A percentile compares a stretch with the other conserved stretches of the same genome.
These are phyloP conservation scores for Luzula sylvatica DNA, from an alignment of 176 grass and related monocot species.

Conservation along the genomic window DNA sequence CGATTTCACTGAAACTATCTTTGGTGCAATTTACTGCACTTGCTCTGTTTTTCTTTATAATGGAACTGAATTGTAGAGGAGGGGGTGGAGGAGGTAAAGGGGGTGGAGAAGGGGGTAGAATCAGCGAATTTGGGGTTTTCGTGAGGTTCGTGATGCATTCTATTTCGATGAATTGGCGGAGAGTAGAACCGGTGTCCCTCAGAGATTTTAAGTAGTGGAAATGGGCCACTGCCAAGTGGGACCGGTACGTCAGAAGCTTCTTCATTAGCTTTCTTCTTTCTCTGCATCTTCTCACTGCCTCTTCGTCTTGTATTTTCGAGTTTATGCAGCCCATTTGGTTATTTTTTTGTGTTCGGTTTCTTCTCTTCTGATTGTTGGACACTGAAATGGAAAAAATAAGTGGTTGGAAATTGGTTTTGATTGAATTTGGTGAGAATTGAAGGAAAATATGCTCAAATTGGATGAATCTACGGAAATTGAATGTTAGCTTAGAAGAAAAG, in stretches of 20 bases:
- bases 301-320: conserved; percentile 76
- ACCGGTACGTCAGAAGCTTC: conserved; percentile 49
- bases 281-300: conserved; percentile 71
- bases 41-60: conserved; percentile 29
- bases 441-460: background rate
- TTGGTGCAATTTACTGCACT: conserved; percentile 22
- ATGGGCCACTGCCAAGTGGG: conserved; percentile 57
- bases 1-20: conserved; percentile 39
- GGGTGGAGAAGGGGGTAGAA: conserved; percentile 35
- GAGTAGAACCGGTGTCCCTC: conserved; percentile 78
- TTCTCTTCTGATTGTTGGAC: background rate
- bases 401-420: conserved; percentile 11
- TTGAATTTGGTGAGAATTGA: conserved; percentile 15
- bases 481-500: conserved; percentile 20
- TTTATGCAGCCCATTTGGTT: conserved; percentile 62
- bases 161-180: conserved; percentile 66
- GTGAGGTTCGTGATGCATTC: conserved; percentile 38
- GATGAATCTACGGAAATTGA: too few relatives aligned
- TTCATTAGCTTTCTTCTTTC: conserved; percentile 85
- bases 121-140: conserved; percentile 24
- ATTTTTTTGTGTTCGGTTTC: conserved; percentile 6
- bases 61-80: conserved; percentile 58
- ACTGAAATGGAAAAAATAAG: conserved; percentile 5
- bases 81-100: conserved; percentile 38
- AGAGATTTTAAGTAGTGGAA: conserved; percentile 63